Evolutionary conservation across 768 basidiomycete genomes (phyloP).

Genomic region (Kwoniella shandongensis): DNA sequence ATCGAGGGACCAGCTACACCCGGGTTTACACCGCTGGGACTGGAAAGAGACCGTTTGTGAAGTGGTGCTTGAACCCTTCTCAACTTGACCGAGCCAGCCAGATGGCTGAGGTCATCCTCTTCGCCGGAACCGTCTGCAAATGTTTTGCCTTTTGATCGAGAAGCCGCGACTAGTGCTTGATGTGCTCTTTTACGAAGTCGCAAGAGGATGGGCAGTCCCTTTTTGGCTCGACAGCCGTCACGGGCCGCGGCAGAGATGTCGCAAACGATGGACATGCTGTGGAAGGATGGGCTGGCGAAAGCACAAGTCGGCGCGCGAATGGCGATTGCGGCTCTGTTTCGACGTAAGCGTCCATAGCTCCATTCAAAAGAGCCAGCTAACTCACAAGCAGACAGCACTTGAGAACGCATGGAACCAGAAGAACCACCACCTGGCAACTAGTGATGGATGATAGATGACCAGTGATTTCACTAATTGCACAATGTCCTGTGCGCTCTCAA

Average conservation of each 20-base stretch:
- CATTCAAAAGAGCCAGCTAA: background rate
- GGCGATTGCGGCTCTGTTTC: conserved; percentile 40
- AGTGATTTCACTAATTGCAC: conserved; percentile 48
- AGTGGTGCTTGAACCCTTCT: conserved; percentile 28
- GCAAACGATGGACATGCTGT: conserved; percentile 48
- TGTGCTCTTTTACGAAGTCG: conserved; percentile 45
- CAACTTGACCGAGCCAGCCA: conserved; percentile 34
- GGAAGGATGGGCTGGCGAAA: conserved; percentile 47
- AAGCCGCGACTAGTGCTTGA: conserved; percentile 31
- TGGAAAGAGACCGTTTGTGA: conserved; percentile 12
- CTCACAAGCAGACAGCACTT: conserved; percentile 51
- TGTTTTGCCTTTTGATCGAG: conserved; percentile 7
- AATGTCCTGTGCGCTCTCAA: conserved; percentile 49
- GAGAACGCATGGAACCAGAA: conserved; percentile 50
- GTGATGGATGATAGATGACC: conserved; percentile 49
- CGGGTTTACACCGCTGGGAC: conserved; percentile 1
- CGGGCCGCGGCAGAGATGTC: conserved; percentile 48
- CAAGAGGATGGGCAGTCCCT: conserved; percentile 44
- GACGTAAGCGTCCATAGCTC: conserved; percentile 5
- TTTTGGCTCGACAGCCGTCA: conserved; percentile 49
- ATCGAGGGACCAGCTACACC: background rate
- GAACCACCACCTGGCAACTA: conserved; percentile 49
- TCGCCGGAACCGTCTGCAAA: conserved; percentile 7
- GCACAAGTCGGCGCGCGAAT: conserved; percentile 46
- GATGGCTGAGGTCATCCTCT: conserved; percentile 50